These are phyloP conservation scores for Fusarium sp. DNA, from an alignment of 2,329 filamentous ascomycete species.

Conservation along the genomic window DNA sequence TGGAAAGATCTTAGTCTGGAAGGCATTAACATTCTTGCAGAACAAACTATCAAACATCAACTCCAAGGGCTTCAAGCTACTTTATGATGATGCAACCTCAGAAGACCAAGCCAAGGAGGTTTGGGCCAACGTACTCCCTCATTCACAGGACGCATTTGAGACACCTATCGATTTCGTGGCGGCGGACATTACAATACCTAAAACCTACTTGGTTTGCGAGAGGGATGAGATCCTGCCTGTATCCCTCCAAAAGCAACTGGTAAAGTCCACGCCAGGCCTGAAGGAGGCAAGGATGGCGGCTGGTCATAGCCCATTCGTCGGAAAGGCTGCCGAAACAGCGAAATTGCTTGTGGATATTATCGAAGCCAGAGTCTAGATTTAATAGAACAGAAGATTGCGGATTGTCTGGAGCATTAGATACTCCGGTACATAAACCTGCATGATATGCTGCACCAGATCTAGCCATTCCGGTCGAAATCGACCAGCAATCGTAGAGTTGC, in stretches of 20 bases:
- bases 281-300: constrained; percentile 5
- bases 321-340: background rate
- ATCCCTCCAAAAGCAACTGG: background rate
- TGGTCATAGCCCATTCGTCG: constrained; percentile 11
- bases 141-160: constrained; percentile 8
- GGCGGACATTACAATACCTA: constrained; percentile 10
- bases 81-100: constrained; percentile 3
- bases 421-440: background rate
- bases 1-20: rapidly evolving
- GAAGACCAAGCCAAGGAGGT: constrained; percentile 5
- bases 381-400: background rate
- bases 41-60: constrained; percentile 9
- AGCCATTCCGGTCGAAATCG: background rate
- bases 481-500: background rate
- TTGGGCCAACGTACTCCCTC: background rate
- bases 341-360: background rate
- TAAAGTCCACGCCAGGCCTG: background rate
- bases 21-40: background rate
- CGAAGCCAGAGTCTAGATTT: background rate
- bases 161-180: constrained; percentile 8
- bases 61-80: background rate
- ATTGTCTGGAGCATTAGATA: background rate
- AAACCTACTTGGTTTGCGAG: constrained; percentile 7
- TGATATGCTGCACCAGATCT: background rate
- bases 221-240: constrained; percentile 2